These are phyloP conservation scores for Fusarium pseudograminearum DNA, from an alignment of 2,329 filamentous ascomycete species.

Conservation along the genomic window DNA sequence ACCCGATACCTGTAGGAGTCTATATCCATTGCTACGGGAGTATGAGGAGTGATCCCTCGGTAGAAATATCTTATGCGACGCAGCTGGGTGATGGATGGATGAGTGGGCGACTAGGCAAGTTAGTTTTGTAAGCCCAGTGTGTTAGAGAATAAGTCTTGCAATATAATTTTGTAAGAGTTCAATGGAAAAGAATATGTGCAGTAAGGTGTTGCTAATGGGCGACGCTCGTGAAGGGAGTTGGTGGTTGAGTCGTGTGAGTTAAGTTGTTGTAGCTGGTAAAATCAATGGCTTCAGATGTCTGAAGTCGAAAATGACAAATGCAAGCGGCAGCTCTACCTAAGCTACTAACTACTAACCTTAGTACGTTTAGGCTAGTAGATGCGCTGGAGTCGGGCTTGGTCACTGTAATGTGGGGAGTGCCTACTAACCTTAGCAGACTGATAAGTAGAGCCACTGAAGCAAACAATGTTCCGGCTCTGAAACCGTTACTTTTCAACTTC, in stretches of 20 bases:
- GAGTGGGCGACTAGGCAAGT: constrained; percentile 23
- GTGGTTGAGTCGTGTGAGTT: constrained; percentile 8
- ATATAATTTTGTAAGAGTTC: background rate
- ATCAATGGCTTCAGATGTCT: constrained; percentile 29
- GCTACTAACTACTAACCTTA: background rate
- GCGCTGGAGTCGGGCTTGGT: background rate
- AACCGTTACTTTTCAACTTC: background rate
- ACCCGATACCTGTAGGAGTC: constrained; percentile 65
- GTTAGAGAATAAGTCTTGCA: background rate
- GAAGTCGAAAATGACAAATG: constrained; percentile 38
- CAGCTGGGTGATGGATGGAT: constrained; percentile 10
- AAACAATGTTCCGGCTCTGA: background rate
- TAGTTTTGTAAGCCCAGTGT: background rate
- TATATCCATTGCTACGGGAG: constrained; percentile 51
- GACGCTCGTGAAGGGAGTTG: background rate
- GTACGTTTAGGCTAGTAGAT: background rate
- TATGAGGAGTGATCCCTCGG: constrained; percentile 3
- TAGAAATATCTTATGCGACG: constrained; percentile 8
- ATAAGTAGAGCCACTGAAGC: constrained; percentile 14
- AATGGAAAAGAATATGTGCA: background rate
- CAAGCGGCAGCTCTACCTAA: constrained; percentile 16
- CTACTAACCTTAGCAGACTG: background rate
- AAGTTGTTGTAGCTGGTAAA: constrained; percentile 35
- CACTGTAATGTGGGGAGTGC: constrained; percentile 1
- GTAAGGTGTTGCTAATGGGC: background rate